These are phyloP conservation scores for Trichoderma lentiforme DNA, from an alignment of 2,329 filamentous ascomycete species.

Conservation along the genomic window DNA sequence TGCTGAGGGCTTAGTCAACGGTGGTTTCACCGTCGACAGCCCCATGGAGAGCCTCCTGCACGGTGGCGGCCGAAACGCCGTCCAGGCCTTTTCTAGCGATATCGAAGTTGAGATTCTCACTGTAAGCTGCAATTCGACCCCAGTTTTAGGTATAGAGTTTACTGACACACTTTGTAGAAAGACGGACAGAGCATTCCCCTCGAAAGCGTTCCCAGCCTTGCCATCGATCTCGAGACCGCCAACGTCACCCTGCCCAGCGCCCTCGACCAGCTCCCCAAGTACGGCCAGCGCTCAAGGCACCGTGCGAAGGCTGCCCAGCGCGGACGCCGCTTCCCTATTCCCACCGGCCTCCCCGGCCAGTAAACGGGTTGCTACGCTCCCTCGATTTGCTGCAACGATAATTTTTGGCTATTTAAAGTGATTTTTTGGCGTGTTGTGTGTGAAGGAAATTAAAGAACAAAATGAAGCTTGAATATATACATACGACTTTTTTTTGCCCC, in stretches of 20 bases:
- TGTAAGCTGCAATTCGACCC: constrained; percentile 22
- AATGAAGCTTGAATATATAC: constrained; percentile 2
- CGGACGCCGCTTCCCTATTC: not conserved
- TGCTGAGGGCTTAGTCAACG: constrained; percentile 30
- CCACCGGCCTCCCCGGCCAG: not conserved
- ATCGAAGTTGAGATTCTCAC: constrained; percentile 35
- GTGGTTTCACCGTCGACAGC: constrained; percentile 45
- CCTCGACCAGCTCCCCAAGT: constrained; percentile 29
- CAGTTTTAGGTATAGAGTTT: not conserved
- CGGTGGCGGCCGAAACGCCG: constrained; percentile 23
- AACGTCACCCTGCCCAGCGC: constrained; percentile 27
- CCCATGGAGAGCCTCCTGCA: constrained; percentile 57
- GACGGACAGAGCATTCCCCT: constrained; percentile 32
- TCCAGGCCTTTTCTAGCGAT: constrained; percentile 26
- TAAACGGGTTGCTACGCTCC: not conserved
- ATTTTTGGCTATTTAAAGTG: not conserved
- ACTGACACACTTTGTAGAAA: constrained; percentile 23
- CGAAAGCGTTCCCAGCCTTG: constrained; percentile 34
- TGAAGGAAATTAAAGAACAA: not conserved
- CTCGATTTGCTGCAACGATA: not conserved
- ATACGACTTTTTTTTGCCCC: not conserved
- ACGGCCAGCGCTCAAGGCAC: constrained; percentile 20
- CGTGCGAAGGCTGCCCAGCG: not conserved
- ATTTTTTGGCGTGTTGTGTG: not conserved
- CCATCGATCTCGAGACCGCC: constrained; percentile 36